phyloP scores from a whole-genome alignment of 148 eudicot species.

The Camellia sinensis region DNA sequence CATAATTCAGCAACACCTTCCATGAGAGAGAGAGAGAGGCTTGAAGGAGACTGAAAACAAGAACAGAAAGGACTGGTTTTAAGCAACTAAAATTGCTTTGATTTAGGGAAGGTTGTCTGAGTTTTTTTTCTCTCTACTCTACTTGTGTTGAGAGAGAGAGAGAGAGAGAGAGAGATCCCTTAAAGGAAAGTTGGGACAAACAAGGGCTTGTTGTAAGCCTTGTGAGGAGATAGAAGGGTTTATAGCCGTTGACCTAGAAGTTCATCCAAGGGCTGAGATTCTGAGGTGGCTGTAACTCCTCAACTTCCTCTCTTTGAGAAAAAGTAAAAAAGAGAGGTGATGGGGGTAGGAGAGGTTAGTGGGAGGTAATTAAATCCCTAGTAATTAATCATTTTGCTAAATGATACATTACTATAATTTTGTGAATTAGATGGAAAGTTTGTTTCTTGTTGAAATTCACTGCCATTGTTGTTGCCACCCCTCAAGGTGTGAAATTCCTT shows the following conservation, averaged over 20 bases:
- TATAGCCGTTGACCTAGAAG: slow-evolving; percentile 20
- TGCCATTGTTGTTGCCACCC: neutral
- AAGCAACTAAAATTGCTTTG: neutral
- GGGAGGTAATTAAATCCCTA: neutral
- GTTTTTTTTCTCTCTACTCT: neutral
- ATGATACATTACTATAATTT: neutral
- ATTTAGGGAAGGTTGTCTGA: neutral
- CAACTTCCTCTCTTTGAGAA: slow-evolving; percentile 23
- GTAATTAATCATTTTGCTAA: neutral
- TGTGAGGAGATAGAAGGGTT: slow-evolving; percentile 13
- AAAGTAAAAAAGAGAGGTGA: slow-evolving; percentile 9
- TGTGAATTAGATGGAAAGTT: slow-evolving; percentile 8
- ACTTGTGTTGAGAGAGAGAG: neutral
- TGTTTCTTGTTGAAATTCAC: neutral
- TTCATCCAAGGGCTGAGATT: slow-evolving; percentile 32
- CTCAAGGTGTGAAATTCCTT: neutral
- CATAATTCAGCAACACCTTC: slow-evolving; percentile 29
- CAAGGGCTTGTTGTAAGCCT: slow-evolving; percentile 24
- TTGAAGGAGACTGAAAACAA: neutral
- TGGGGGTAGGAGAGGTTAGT: neutral
- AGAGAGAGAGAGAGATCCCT: neutral
- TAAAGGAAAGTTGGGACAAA: neutral
- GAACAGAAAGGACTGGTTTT: neutral
- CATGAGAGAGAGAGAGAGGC: slow-evolving; percentile 17
- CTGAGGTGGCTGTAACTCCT: slow-evolving; percentile 27